phyloP scores from a whole-genome alignment of 352 stramenopile genomes.

The Phytopythium oedochilum region DNA sequence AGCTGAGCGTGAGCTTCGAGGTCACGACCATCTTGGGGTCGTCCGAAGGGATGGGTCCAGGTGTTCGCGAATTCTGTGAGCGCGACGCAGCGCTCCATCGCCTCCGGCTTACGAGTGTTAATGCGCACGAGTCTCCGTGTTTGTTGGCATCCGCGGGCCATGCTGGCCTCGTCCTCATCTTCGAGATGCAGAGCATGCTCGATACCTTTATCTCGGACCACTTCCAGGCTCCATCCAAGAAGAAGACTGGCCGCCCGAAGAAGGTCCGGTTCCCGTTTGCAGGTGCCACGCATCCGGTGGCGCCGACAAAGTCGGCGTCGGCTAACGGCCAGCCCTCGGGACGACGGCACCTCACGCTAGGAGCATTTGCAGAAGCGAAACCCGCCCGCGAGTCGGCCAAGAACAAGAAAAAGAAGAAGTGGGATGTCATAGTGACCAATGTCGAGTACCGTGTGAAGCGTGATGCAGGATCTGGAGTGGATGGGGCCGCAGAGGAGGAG shows the following conservation, averaged over 20 bases:
- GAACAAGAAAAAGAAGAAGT: slow-evolving; percentile 23
- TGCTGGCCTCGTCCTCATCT: slow-evolving; percentile 64
- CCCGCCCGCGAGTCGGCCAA: slow-evolving; percentile 17
- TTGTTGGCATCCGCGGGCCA: slow-evolving; percentile 65
- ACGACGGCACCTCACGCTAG: slow-evolving; percentile 23
- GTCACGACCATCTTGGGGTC: slow-evolving; percentile 34
- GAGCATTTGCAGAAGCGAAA: slow-evolving; percentile 15
- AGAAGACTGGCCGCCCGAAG: slow-evolving; percentile 53
- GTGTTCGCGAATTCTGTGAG: slow-evolving; percentile 64
- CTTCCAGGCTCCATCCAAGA: slow-evolving; percentile 45
- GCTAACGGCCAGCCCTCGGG: background rate
- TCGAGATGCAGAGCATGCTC: slow-evolving; percentile 59
- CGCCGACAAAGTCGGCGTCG: background rate
- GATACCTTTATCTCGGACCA: slow-evolving; percentile 49
- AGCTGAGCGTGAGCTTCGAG: slow-evolving; percentile 44
- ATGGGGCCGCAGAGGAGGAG: slow-evolving; percentile 30
- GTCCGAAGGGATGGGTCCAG: slow-evolving; percentile 32
- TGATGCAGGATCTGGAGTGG: slow-evolving; percentile 3
- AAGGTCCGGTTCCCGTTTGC: slow-evolving; percentile 10
- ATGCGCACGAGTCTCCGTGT: slow-evolving; percentile 39
- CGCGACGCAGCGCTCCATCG: slow-evolving; percentile 75
- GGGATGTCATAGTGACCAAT: too few species aligned
- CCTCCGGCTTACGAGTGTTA: slow-evolving; percentile 43
- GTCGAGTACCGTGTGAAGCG: background rate
- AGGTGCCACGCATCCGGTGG: background rate